A percentile compares a stretch with the other conserved stretches of the same genome.
Conservation (phyloP, 2,329 filamentous ascomycete species). For the Pyricularia sp. region DNA sequence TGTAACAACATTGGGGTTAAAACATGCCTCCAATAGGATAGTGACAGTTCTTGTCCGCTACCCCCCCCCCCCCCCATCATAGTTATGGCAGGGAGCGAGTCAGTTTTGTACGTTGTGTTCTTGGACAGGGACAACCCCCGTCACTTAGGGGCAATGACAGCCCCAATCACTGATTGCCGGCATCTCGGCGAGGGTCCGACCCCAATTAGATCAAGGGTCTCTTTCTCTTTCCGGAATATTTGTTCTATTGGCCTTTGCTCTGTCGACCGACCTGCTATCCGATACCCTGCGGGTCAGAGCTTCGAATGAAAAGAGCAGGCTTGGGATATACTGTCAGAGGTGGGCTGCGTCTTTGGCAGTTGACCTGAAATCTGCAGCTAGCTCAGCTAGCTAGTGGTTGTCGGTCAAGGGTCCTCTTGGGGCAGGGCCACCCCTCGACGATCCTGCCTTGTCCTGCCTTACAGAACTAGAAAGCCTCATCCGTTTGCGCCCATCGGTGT, state of each 20-base stretch:
- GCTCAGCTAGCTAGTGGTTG: neutral
- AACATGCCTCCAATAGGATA: neutral
- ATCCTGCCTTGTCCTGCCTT: neutral
- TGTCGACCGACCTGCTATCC: neutral
- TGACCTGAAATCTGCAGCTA: neutral
- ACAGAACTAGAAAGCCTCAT: neutral
- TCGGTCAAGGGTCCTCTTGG: neutral
- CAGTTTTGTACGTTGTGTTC: neutral
- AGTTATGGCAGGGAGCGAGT: neutral
- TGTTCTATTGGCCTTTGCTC: neutral
- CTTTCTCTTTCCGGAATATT: neutral
- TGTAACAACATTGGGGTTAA: neutral
- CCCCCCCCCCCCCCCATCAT: neutral
- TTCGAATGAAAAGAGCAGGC: neutral
- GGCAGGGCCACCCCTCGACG: neutral
- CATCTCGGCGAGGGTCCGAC: neutral
- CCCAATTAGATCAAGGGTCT: neutral
- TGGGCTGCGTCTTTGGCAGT: neutral
- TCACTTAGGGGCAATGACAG: neutral
- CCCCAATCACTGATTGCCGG: neutral
- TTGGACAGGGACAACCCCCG: neutral
- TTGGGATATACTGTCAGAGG: neutral
- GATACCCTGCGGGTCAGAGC: neutral
- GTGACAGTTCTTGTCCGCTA: neutral
- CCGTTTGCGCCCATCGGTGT: neutral